Evolutionary conservation across 2,329 filamentous ascomycete genomes (phyloP).

Genomic region (Fusarium foetens): DNA sequence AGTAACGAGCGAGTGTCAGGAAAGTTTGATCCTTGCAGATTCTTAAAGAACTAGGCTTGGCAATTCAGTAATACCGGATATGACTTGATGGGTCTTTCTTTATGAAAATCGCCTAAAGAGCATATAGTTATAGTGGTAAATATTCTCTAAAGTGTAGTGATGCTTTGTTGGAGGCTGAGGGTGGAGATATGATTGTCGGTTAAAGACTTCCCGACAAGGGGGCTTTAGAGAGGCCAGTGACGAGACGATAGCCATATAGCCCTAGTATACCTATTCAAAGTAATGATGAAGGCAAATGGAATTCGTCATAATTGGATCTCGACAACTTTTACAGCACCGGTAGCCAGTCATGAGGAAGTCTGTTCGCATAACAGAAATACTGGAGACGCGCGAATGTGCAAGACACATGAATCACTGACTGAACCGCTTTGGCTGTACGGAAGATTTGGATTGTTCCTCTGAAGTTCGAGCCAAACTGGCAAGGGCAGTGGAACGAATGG

Average conservation of each 20-base stretch:
- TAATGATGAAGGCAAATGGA: rapidly evolving
- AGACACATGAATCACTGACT: background rate
- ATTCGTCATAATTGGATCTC: background rate
- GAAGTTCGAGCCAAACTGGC: background rate
- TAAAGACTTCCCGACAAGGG: background rate
- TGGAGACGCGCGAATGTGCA: background rate
- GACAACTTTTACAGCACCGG: background rate
- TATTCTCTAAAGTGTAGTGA: background rate
- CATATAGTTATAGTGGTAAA: background rate
- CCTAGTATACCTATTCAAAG: background rate
- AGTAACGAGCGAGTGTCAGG: background rate
- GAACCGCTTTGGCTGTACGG: background rate
- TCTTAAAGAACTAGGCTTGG: background rate
- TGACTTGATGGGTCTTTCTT: background rate
- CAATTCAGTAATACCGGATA: background rate
- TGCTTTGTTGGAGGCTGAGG: background rate
- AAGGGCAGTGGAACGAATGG: background rate
- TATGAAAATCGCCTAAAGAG: background rate
- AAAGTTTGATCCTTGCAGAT: background rate
- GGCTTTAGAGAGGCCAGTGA: background rate
- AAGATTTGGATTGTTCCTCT: background rate
- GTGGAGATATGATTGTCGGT: background rate
- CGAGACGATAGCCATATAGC: background rate
- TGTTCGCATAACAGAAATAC: background rate
- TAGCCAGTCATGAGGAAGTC: background rate